A percentile compares a stretch with the other conserved stretches of the same genome.
Conservation (phyloP, 1,139 yeast species). For the Meyerozyma carpophila region DNA sequence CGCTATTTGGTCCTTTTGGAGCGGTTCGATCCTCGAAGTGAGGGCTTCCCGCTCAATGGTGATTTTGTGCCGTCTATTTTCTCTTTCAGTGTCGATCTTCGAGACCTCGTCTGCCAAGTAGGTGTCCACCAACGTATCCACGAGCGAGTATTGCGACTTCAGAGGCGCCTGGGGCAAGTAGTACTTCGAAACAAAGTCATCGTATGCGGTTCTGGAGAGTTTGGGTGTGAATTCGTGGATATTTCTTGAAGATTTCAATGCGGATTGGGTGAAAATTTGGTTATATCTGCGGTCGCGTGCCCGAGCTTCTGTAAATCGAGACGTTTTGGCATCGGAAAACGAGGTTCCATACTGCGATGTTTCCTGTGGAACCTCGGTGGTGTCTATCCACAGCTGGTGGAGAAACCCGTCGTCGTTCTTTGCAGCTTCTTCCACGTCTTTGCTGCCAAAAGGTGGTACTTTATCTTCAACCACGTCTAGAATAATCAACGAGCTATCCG, state of each 20-base stretch:
- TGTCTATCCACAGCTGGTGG: neutral
- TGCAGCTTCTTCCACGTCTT: neutral
- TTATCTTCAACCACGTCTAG: neutral
- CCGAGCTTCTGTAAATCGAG: neutral
- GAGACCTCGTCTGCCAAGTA: slow-evolving; percentile 1
- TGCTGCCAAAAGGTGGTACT: neutral
- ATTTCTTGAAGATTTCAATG: neutral
- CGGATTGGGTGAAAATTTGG: neutral
- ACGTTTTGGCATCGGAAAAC: neutral
- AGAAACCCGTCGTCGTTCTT: neutral
- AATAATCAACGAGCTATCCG: neutral
- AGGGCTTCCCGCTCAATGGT: neutral
- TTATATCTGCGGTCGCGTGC: neutral
- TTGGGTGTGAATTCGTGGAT: neutral
- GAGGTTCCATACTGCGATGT: neutral
- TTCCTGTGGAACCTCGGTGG: neutral
- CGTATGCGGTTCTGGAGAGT: neutral
- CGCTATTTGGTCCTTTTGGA: neutral
- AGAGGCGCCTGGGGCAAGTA: slow-evolving; percentile 1
- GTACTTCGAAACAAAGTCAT: neutral
- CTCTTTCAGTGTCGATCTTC: neutral
- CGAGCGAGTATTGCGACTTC: slow-evolving; percentile 1
- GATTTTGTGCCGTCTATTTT: neutral
- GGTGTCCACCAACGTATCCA: neutral
- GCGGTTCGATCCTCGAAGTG: neutral